A percentile compares a stretch with the other conserved stretches of the same genome.
These are phyloP conservation scores for Hypoxylon rubiginosum DNA, from an alignment of 2,329 filamentous ascomycete species.

Conservation along the genomic window DNA sequence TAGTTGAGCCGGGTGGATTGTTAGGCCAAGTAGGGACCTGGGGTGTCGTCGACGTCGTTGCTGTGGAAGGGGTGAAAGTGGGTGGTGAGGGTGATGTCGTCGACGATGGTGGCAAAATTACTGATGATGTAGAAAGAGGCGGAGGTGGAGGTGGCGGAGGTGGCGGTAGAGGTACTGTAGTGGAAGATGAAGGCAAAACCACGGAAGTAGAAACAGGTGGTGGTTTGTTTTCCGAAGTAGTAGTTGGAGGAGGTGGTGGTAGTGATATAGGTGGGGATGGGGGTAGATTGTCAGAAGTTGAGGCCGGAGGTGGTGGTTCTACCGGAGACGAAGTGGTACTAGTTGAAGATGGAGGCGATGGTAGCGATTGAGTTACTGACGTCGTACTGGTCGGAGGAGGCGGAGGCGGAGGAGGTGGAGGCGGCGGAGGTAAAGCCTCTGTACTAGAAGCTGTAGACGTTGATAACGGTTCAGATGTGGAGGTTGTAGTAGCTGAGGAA, in stretches of 20 bases:
- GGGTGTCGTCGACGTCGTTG: neutral
- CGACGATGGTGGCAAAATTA: neutral
- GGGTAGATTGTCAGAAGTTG: neutral
- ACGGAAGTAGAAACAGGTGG: slow-evolving; percentile 13
- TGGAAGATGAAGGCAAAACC: neutral
- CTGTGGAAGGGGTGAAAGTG: neutral
- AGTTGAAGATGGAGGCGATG: slow-evolving; percentile 1
- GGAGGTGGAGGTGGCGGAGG: neutral
- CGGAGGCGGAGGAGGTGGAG: neutral
- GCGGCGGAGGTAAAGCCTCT: neutral
- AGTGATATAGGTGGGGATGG: neutral
- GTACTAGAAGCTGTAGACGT: slow-evolving; percentile 1
- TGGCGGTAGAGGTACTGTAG: neutral
- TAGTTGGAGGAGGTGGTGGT: slow-evolving; percentile 16
- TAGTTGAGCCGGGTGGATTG: neutral
- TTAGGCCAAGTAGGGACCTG: neutral
- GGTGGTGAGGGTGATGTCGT: neutral
- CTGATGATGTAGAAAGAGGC: neutral
- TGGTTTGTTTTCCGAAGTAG: slow-evolving; percentile 2
- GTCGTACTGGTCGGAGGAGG: neutral
- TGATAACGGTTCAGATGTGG: neutral
- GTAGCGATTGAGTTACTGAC: neutral
- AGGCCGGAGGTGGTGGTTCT: neutral
- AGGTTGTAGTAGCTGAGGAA: neutral
- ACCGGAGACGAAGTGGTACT: slow-evolving; percentile 2